Base-by-base conservation (phyloP, 1,284 basidiomycete species). In the Puccinia hordei region DNA sequence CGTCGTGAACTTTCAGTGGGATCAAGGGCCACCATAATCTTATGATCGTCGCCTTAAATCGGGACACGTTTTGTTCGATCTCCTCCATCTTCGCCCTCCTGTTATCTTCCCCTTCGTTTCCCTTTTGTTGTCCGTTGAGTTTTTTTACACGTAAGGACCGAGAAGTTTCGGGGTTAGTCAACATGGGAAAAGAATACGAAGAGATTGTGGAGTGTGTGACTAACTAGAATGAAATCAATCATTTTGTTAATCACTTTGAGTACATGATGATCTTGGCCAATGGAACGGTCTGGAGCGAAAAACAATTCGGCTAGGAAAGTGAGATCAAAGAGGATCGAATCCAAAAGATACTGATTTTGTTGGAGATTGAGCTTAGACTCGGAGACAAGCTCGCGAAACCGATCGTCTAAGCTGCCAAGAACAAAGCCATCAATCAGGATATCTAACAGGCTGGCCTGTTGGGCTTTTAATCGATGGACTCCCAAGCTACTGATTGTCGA, bases 1-100 rank as follows among this genome's bases (percentile, higher is more conserved):
- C 41, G 10, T 13, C 22, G n/a, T 3, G 46, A 49, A 8, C 17
- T 5, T 13, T 8, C 10, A 59, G 12, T 30, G 57, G 53, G 24
- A 59, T 33, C 8, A 59, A 27, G 4, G 68, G 68, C 68, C 68
- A 71, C 68, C 68, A 71, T 51, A 71, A 19, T 71, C 68, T 38
- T 2, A 8, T 6, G 27, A 71, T 71, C n/a, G 63, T 41, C 35
- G 38, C 3, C 17, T 66, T 66, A 38, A 66, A 66, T 24, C 38
- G 63, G 9, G 1, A 3, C 35, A 41, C 63, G 1, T 13, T 17
- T 1, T 27, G 35, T 24, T n/a, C 17, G 13, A n/a, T 46, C 63
- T 41, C 38, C 24, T 41, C 15, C 63, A 13, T 22, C 63, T 66
- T 41, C 63, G 35, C 44, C 38, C 35, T 19, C n/a, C 6, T n/a